Evolutionary conservation across 108 stramenopile species (phyloP).

Genomic region (Poteriospumella lacustris): DNA sequence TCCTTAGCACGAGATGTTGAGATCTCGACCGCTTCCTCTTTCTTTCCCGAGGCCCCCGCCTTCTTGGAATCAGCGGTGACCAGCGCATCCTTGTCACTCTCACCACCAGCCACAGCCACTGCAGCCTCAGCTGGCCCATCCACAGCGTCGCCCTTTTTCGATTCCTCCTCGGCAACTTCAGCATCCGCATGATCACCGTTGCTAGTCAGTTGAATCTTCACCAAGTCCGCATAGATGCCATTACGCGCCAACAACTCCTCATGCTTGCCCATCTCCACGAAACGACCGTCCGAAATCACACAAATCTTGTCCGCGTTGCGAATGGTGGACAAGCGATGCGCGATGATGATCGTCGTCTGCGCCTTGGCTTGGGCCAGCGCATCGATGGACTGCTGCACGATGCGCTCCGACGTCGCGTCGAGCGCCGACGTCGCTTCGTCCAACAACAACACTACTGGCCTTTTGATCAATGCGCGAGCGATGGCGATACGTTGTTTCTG

Average conservation of each 20-base stretch:
- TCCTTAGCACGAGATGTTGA: too few relatives aligned
- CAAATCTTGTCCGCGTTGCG: conserved; percentile 83
- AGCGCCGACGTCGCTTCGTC: conserved; percentile 82
- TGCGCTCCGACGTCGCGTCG: conserved; percentile 62
- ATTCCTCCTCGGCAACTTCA: too few relatives aligned
- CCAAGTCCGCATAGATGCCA: conserved; percentile 22
- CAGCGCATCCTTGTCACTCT: too few relatives aligned
- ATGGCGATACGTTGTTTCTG: conserved; percentile 71
- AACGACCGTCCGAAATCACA: conserved; percentile 68
- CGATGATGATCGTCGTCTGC: conserved; percentile 81
- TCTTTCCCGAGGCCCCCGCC: background rate
- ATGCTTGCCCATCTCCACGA: conserved; percentile 73
- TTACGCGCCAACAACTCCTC: conserved; percentile 37
- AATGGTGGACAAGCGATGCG: conserved; percentile 88
- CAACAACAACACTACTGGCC: conserved; percentile 70
- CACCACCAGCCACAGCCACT: too few relatives aligned
- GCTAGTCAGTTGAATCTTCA: conserved; percentile 9
- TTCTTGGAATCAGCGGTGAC: background rate
- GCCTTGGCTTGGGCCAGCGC: background rate
- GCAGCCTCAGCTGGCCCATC: too few relatives aligned
- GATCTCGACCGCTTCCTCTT: background rate
- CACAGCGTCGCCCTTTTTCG: background rate
- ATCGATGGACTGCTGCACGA: conserved; percentile 46
- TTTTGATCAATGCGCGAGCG: conserved; percentile 68
- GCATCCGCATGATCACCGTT: too few relatives aligned